Conservation (phyloP, 2,329 filamentous ascomycete species). For the Coleophoma eucalyptorum region DNA sequence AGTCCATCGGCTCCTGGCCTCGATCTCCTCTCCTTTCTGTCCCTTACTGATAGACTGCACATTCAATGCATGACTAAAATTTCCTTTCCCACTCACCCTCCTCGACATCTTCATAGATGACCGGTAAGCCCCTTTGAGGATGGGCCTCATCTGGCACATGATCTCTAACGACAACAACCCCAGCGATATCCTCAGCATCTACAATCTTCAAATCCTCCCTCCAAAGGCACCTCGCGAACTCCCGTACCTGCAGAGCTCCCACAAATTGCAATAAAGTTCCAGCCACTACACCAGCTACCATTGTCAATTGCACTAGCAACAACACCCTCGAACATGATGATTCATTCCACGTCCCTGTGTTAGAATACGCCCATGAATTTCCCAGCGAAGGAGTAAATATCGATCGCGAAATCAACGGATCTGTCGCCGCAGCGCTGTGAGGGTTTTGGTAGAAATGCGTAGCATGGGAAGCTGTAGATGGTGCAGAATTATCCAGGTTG, state of each 20-base stretch:
- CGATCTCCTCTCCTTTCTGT: too few relatives aligned
- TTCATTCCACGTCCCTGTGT: too few relatives aligned
- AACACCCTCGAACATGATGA: slow-evolving; percentile 13
- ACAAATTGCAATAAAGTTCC: slow-evolving; percentile 21
- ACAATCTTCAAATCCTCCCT: slow-evolving; percentile 7
- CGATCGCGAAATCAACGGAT: not conserved
- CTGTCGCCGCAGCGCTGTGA: not conserved
- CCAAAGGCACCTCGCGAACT: slow-evolving; percentile 20
- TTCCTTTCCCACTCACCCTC: not conserved
- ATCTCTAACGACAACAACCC: too few relatives aligned
- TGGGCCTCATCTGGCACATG: too few relatives aligned
- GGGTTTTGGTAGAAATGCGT: slow-evolving; percentile 1
- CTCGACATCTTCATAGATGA: not conserved
- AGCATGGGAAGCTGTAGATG: not conserved
- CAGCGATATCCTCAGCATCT: not conserved
- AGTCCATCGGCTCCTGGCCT: too few relatives aligned
- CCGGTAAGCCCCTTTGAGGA: not conserved
- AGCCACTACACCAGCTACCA: slow-evolving; percentile 17
- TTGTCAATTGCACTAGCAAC: slow-evolving; percentile 13
- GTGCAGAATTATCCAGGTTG: not conserved
- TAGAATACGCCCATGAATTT: too few relatives aligned
- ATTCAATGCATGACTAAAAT: too few relatives aligned
- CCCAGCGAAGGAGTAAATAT: not conserved
- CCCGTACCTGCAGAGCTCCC: slow-evolving; percentile 22
- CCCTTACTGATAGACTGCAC: too few relatives aligned